phyloP scores from a whole-genome alignment of 257 asterid species.

The Penstemon davidsonii region DNA sequence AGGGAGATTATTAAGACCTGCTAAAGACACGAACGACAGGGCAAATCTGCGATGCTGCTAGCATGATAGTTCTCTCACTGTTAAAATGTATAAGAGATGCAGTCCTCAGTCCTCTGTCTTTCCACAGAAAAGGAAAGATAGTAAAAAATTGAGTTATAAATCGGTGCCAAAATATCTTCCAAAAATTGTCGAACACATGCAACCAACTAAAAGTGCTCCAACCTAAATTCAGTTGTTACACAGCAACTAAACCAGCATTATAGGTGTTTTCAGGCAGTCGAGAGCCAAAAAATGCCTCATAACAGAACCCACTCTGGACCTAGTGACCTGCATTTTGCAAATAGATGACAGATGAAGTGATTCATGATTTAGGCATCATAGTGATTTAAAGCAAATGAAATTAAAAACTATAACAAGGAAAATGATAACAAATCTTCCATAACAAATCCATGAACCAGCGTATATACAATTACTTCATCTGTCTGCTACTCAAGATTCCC shows the following conservation, averaged over 20 bases:
- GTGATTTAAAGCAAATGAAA: constrained; percentile 1
- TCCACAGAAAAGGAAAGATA: constrained; percentile 22
- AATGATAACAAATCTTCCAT: not conserved
- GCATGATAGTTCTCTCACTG: constrained; percentile 44
- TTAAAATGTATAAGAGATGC: constrained; percentile 6
- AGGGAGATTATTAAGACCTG: constrained; percentile 42
- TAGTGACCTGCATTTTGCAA: constrained; percentile 22
- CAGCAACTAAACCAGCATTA: constrained; percentile 1
- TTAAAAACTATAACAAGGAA: not conserved
- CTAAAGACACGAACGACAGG: constrained; percentile 43
- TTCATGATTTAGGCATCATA: not conserved
- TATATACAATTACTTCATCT: not conserved
- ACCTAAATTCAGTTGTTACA: not conserved
- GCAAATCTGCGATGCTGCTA: constrained; percentile 49
- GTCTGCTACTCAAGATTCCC: too few species aligned
- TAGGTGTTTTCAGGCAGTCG: not conserved
- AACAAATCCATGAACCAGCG: constrained; percentile 1
- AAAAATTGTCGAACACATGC: not conserved
- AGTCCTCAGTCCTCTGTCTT: constrained; percentile 10
- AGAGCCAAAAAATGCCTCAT: constrained; percentile 16
- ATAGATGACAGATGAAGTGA: not conserved
- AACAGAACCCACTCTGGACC: constrained; percentile 9
- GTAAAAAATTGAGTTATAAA: constrained; percentile 11
- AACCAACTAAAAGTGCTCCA: constrained; percentile 16
- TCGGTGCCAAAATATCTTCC: constrained; percentile 1